Evolutionary conservation across 2,329 filamentous ascomycete species (phyloP).

Genomic region (Talaromyces atroroseus): DNA sequence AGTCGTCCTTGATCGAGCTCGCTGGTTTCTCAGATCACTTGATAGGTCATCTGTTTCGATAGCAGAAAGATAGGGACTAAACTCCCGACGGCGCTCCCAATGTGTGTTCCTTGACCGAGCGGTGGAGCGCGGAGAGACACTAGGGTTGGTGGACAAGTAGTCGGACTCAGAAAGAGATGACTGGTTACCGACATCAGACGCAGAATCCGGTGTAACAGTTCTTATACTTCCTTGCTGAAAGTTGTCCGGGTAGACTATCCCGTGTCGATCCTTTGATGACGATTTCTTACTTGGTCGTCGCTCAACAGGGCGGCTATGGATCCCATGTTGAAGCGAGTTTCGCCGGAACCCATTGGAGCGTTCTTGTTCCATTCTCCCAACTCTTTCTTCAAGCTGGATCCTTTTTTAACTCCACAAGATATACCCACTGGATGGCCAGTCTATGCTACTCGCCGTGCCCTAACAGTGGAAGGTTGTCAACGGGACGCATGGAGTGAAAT

Average conservation of each 20-base stretch:
- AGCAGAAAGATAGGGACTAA: constrained; percentile 25
- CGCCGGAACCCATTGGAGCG: constrained; percentile 37
- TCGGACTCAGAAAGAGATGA: constrained; percentile 37
- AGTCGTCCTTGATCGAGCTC: constrained; percentile 37
- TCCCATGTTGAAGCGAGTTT: constrained; percentile 35
- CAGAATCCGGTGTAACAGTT: constrained; percentile 43
- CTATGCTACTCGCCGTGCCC: constrained; percentile 23
- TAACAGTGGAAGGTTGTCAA: constrained; percentile 29
- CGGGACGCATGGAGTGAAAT: constrained; percentile 35
- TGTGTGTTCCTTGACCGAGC: constrained; percentile 30
- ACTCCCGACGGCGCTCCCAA: constrained; percentile 28
- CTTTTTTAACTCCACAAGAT: not conserved
- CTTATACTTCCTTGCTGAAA: constrained; percentile 42
- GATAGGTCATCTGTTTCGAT: constrained; percentile 31
- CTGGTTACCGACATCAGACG: constrained; percentile 29
- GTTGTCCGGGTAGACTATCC: constrained; percentile 42
- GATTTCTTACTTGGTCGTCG: constrained; percentile 44
- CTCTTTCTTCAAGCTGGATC: not conserved
- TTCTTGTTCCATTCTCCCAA: constrained; percentile 34
- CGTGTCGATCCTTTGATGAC: constrained; percentile 42
- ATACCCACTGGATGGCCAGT: not conserved
- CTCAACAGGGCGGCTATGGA: constrained; percentile 37
- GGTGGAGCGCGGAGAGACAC: constrained; percentile 33
- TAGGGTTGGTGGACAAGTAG: constrained; percentile 25
- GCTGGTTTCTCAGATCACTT: constrained; percentile 29